Conservation (phyloP, 2,329 filamentous ascomycete species). For the Zelopaecilomyces penicillatus region DNA sequence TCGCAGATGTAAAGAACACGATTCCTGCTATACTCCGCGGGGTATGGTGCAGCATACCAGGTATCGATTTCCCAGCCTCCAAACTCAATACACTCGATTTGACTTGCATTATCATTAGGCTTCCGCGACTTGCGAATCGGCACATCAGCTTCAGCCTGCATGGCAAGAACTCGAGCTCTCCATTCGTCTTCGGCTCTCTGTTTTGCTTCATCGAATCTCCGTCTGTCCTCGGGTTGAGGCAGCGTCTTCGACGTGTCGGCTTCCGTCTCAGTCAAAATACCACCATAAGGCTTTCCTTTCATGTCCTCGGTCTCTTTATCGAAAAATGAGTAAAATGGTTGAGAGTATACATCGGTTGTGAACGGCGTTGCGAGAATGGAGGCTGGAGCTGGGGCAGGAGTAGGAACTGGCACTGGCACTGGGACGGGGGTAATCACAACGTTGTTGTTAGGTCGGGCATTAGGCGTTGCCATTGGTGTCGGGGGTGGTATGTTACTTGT, state of each 20-base stretch:
- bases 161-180: conserved; percentile 54
- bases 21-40: conserved; percentile 96
- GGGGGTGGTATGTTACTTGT: conserved; percentile 16
- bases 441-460: conserved; percentile 12
- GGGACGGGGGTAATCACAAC: conserved; percentile 4
- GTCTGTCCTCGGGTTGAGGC: conserved; percentile 69
- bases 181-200: conserved; percentile 88
- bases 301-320: conserved; percentile 83
- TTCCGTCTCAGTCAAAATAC: conserved; percentile 80
- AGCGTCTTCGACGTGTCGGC: conserved; percentile 87
- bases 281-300: conserved; percentile 91
- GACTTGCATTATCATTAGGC: conserved; percentile 76
- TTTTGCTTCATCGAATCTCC: conserved; percentile 81
- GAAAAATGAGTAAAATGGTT: conserved; percentile 80
- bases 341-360: conserved; percentile 53
- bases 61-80: conserved; percentile 97
- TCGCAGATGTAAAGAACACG: conserved; percentile 98
- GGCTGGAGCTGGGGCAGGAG: conserved; percentile 12
- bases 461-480: conserved; percentile 14
- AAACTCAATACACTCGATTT: conserved; percentile 98
- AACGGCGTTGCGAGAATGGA: conserved; percentile 44
- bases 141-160: conserved; percentile 56
- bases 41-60: conserved; percentile 97
- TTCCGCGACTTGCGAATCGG: conserved; percentile 63
- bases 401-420: conserved; percentile 1